These are phyloP conservation scores for Fusarium denticulatum DNA, from an alignment of 2,329 filamentous ascomycete genomes.

Conservation along the genomic window DNA sequence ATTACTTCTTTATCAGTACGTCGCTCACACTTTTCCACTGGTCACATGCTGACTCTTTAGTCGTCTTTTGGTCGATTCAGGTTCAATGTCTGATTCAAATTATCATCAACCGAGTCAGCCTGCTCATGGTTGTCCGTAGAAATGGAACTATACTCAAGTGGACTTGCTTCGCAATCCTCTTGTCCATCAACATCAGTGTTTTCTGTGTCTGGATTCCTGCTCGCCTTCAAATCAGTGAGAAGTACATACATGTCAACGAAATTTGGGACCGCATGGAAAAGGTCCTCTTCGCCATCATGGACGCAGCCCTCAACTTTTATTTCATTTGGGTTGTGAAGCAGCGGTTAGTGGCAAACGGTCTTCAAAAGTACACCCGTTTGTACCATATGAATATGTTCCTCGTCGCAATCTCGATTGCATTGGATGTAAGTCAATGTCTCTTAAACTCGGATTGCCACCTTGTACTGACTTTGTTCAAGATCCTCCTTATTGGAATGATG, in stretches of 20 bases:
- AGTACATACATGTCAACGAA: constrained; percentile 54
- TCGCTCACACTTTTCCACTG: background rate
- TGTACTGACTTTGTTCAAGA: constrained; percentile 7
- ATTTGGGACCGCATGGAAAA: constrained; percentile 62
- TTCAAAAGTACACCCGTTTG: constrained; percentile 59
- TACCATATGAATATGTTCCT: constrained; percentile 48
- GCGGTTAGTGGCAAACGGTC: constrained; percentile 57
- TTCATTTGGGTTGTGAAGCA: constrained; percentile 56
- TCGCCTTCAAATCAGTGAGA: constrained; percentile 51
- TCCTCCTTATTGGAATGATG: constrained; percentile 39
- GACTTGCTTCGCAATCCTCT: constrained; percentile 53
- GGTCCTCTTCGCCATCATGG: constrained; percentile 57
- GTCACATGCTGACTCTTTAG: constrained; percentile 33
- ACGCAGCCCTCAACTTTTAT: constrained; percentile 57
- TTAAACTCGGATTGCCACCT: too few species aligned
- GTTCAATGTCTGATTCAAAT: constrained; percentile 58
- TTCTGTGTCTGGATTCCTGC: constrained; percentile 62
- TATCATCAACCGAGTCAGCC: constrained; percentile 60
- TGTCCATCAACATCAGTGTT: constrained; percentile 58
- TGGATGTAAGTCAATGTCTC: constrained; percentile 32
- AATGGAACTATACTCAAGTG: constrained; percentile 52
- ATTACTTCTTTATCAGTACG: constrained; percentile 40
- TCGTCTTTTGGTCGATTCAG: constrained; percentile 50
- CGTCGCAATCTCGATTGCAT: constrained; percentile 40
- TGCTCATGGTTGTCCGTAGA: constrained; percentile 54